Conservation (phyloP, 495 filamentous ascomycete species). For the Beverwykella pulmonaria region DNA sequence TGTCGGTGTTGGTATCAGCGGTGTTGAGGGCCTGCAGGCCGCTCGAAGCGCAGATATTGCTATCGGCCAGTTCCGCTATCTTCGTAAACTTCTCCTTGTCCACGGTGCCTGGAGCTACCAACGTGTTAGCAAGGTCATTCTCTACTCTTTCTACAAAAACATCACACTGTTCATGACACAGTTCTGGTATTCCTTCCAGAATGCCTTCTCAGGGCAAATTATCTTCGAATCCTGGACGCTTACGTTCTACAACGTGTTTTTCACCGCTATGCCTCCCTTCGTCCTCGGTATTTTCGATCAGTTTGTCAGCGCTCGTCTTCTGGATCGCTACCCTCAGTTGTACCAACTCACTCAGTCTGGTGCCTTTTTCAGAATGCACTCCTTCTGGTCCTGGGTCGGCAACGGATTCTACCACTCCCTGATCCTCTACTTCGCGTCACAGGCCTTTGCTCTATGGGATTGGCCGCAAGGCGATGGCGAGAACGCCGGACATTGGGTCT, state of each 20-base stretch:
- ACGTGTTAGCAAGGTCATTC: conserved; percentile 90
- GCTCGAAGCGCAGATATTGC: conserved; percentile 94
- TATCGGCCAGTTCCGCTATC: conserved; percentile 94
- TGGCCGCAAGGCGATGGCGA: conserved; percentile 73
- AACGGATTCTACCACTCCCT: conserved; percentile 97
- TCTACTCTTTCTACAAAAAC: conserved; percentile 99
- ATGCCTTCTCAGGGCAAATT: conserved; percentile 94
- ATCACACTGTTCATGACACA: conserved; percentile 98
- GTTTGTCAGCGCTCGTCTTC: conserved; percentile 92
- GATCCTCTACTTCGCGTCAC: conserved; percentile 80
- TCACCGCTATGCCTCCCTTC: conserved; percentile 90
- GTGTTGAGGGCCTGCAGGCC: conserved; percentile 97
- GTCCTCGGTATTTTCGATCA: conserved; percentile 98
- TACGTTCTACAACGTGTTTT: conserved; percentile 99
- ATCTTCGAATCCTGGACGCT: conserved; percentile 99
- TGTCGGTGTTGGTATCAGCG: conserved; percentile 97
- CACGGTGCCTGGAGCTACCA: conserved; percentile 98
- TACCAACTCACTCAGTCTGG: conserved; percentile 93
- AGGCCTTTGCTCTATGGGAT: conserved; percentile 79
- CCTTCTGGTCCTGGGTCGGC: conserved; percentile 87
- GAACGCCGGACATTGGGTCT: conserved; percentile 92
- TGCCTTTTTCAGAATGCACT: conserved; percentile 86
- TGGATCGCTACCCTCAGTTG: conserved; percentile 96
- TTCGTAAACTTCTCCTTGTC: conserved; percentile 92
- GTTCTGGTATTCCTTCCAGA: conserved; percentile 99